Conservation (phyloP, 345 rosid species). For the Streptanthus diversifolius region DNA sequence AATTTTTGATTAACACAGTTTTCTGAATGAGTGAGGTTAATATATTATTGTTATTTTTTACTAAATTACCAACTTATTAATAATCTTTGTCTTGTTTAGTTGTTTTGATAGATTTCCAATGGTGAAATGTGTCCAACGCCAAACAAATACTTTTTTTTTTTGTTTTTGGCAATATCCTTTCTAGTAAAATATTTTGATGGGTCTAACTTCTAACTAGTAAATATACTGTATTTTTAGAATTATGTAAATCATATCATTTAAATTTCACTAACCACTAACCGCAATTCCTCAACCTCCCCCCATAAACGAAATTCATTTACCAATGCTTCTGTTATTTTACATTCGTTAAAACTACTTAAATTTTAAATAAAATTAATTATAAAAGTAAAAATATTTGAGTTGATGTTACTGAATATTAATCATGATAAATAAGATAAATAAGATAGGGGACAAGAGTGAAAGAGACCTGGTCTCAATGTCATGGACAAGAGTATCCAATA, state of each 20-base stretch:
- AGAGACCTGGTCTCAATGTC: constrained; percentile 35
- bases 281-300: not conserved
- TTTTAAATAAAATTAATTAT: not conserved
- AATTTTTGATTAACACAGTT: not conserved
- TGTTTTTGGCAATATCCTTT: not conserved
- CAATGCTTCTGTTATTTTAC: not conserved
- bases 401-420: constrained; percentile 27
- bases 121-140: not conserved
- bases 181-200: not conserved
- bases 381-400: constrained; percentile 23
- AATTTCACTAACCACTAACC: not conserved
- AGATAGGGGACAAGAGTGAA: constrained; percentile 37
- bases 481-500: constrained; percentile 37
- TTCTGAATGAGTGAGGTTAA: constrained; percentile 5
- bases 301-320: constrained; percentile 4
- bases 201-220: not conserved
- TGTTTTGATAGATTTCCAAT: not conserved
- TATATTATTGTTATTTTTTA: too few species aligned
- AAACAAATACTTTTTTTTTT: too few species aligned
- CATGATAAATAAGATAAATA: constrained; percentile 25
- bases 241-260: not conserved
- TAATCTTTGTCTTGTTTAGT: not conserved
- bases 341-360: constrained; percentile 2
- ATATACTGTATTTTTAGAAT: not conserved
- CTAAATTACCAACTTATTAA: not conserved